These are phyloP conservation scores for Sarocladiaceae sp. DNA, from an alignment of 2,329 filamentous ascomycete genomes.

Conservation along the genomic window DNA sequence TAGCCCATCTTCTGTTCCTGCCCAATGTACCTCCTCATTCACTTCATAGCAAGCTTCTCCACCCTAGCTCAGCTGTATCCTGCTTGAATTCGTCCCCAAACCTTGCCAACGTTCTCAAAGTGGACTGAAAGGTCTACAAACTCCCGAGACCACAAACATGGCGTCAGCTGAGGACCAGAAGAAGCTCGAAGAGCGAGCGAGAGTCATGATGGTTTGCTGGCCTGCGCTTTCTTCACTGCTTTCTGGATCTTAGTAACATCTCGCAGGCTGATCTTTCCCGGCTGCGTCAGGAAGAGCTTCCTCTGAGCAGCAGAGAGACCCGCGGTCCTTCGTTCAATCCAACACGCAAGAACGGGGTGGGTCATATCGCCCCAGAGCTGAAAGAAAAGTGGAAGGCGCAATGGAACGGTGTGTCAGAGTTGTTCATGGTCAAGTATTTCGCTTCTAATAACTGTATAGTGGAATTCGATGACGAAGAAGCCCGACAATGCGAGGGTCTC, in stretches of 20 bases:
- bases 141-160: too few relatives aligned
- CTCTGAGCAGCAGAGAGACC: background rate
- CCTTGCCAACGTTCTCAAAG: too few relatives aligned
- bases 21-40: too few relatives aligned
- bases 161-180: background rate
- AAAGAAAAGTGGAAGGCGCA: background rate
- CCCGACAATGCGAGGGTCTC: slow-evolving; percentile 18
- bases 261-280: background rate
- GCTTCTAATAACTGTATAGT: slow-evolving; percentile 13
- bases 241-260: background rate
- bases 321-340: background rate
- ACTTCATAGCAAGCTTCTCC: too few relatives aligned
- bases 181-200: background rate
- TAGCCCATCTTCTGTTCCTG: too few relatives aligned
- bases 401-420: background rate
- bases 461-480: slow-evolving; percentile 18
- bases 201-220: slow-evolving; percentile 1
- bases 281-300: background rate
- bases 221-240: background rate
- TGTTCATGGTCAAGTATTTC: background rate
- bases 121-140: background rate
- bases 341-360: background rate
- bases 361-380: background rate
- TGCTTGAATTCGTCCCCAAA: too few relatives aligned
- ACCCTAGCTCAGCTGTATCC: too few relatives aligned